phyloP scores from a whole-genome alignment of 192 early-diverging fungal genomes.

The Rhizophagus clarus region DNA sequence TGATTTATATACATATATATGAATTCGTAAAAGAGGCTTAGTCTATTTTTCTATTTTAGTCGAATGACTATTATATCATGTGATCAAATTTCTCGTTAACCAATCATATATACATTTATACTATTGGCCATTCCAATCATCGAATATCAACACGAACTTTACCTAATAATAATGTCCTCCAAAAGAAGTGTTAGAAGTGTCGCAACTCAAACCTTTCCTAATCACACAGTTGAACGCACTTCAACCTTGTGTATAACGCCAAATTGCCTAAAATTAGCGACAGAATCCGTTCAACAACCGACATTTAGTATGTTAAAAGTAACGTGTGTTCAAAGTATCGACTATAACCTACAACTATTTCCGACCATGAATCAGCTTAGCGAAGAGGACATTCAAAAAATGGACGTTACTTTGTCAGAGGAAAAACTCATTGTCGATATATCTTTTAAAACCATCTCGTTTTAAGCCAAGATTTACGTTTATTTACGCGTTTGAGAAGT shows the following conservation, averaged over 20 bases:
- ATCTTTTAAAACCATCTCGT: not conserved
- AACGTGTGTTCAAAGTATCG: slow-evolving; percentile 18
- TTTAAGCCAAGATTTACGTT: not conserved
- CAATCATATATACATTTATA: too few relatives aligned
- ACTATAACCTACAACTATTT: slow-evolving; percentile 12
- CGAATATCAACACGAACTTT: not conserved
- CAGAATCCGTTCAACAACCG: not conserved
- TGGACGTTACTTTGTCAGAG: slow-evolving; percentile 7
- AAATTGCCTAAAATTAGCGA: not conserved
- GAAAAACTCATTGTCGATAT: slow-evolving; percentile 21
- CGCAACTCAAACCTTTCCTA: slow-evolving; percentile 25
- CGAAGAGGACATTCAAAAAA: slow-evolving; percentile 19
- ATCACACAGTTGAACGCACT: slow-evolving; percentile 13
- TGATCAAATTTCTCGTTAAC: too few relatives aligned
- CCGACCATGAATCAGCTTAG: slow-evolving; percentile 3
- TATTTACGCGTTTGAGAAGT: not conserved
- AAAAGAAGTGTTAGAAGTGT: not conserved
- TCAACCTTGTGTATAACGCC: slow-evolving; percentile 20
- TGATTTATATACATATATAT: too few relatives aligned
- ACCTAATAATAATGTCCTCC: not conserved
- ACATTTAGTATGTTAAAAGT: slow-evolving; percentile 22
- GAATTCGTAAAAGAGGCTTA: too few relatives aligned
- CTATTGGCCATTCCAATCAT: too few relatives aligned
- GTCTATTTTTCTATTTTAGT: too few relatives aligned
- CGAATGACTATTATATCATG: too few relatives aligned